These are phyloP conservation scores for Scleroderma citrinum DNA, from an alignment of 768 basidiomycete genomes.

Conservation along the genomic window DNA sequence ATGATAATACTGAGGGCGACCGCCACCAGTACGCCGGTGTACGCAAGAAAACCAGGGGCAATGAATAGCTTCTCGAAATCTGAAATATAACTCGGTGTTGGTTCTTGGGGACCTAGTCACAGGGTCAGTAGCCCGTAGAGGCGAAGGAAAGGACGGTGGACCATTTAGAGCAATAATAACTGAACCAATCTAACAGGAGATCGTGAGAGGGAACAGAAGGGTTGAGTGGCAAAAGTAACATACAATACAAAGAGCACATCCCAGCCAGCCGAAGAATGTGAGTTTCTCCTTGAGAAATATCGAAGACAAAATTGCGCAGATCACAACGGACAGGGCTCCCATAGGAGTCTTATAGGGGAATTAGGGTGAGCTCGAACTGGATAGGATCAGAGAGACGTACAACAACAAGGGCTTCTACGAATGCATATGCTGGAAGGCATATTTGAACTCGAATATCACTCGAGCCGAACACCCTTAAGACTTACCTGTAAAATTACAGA, in stretches of 20 bases:
- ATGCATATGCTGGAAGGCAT: conserved; percentile 62
- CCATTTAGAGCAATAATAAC: conserved; percentile 90
- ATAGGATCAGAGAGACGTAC: conserved; percentile 37
- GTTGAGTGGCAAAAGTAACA: conserved; percentile 23
- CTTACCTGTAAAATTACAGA: conserved; percentile 85
- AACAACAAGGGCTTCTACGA: conserved; percentile 89
- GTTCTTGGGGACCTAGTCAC: conserved; percentile 57
- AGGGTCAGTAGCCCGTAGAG: conserved; percentile 1
- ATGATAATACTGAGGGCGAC: conserved; percentile 68
- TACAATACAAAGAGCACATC: conserved; percentile 87
- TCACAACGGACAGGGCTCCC: conserved; percentile 92
- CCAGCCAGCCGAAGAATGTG: conserved; percentile 96
- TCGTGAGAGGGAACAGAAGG: background rate
- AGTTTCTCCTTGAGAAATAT: conserved; percentile 91
- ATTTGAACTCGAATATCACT: conserved; percentile 8
- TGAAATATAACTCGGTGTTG: conserved; percentile 59
- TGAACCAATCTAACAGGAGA: conserved; percentile 58
- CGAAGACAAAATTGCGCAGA: conserved; percentile 89
- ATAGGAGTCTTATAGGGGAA: conserved; percentile 65
- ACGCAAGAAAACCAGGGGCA: conserved; percentile 76
- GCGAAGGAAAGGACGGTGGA: conserved; percentile 15
- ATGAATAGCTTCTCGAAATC: conserved; percentile 78
- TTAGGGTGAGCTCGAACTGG: conserved; percentile 4
- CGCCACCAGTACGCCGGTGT: conserved; percentile 55
- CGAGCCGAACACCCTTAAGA: conserved; percentile 25